Base-by-base conservation (phyloP, 345 rosid species). In the Camelina hispida region DNA sequence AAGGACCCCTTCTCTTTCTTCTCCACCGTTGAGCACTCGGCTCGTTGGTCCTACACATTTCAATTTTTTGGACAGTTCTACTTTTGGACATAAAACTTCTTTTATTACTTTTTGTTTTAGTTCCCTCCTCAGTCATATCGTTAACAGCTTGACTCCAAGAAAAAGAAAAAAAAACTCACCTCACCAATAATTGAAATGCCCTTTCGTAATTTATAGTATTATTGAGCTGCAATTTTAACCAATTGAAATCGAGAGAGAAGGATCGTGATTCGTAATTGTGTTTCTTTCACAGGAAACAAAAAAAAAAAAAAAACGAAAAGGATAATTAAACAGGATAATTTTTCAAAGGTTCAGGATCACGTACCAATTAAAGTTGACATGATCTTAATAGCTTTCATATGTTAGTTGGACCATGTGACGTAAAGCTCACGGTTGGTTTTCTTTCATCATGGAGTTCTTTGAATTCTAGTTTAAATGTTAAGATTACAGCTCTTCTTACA, bases 11-110 rank as follows among this genome's bases (percentile, higher is more conserved):
- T 43, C 34, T 65, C 59, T 17, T 76, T 69, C 17, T 75, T 76
- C 70, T 69, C 79, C 80, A 76, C 80, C 80, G 80, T 69, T 76
- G 74, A 68, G 62, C 58, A 11, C 74, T 53, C 3, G 3, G 0
- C 40, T 5, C 30, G 50, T 43, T 7, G 74, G 64, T 55, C 79
- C 79, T 40, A 43, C 54, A n/a, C 20, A 13, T 0, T 10, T 38
- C 30, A 4, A 28, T 3, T 9, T 30, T 62, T 54, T 62, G 65
- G 74, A 76, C 74, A 69, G 43, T 50, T 40, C 54, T 66, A 59
- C 61, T n/a, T 58, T 74, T 9, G 17, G 34, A 38, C 62, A 73
- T 64, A 20, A 28, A 20, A 14, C 40, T 55, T 56, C 5, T 37
- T 47, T 57, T 59, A 22, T 67, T 58, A 50, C 44, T 46, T 28